These are phyloP conservation scores for Gossypium raimondii DNA, from an alignment of 345 rosid species.

Conservation along the genomic window DNA sequence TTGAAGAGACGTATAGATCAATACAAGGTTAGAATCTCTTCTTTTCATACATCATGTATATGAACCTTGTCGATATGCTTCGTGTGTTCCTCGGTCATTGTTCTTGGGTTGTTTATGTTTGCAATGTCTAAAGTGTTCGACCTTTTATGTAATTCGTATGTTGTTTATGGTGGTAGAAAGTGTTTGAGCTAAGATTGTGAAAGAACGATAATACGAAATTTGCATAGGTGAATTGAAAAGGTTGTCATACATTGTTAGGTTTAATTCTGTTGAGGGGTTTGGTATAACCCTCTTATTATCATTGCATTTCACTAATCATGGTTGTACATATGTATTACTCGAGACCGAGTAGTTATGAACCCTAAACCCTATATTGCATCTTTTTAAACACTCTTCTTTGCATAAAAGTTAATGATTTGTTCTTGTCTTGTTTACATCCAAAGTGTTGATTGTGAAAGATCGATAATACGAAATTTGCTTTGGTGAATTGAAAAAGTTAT, in stretches of 20 bases:
- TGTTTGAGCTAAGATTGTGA: neutral
- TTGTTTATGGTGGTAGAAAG: neutral
- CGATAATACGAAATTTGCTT: neutral
- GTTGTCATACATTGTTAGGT: neutral
- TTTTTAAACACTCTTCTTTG: neutral
- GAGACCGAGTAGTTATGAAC: too few species aligned
- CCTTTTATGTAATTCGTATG: neutral
- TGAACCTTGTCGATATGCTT: neutral
- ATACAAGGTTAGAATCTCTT: slow-evolving; percentile 51
- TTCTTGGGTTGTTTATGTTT: neutral
- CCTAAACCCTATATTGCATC: too few species aligned
- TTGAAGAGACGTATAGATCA: slow-evolving; percentile 64
- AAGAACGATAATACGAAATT: neutral
- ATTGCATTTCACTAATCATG: neutral
- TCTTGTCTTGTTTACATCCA: slow-evolving; percentile 20
- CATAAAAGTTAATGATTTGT: neutral
- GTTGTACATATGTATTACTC: neutral
- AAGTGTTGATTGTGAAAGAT: neutral
- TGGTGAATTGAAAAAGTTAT: neutral
- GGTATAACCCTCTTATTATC: neutral
- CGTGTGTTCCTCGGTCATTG: neutral
- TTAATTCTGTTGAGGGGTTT: neutral
- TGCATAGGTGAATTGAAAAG: neutral
- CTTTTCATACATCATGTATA: neutral
- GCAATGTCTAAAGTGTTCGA: neutral